Evolutionary conservation across 139 green algal species (phyloP), one percentile per base, ranked within the genome.

Genomic region (Closterium sp.): DNA sequence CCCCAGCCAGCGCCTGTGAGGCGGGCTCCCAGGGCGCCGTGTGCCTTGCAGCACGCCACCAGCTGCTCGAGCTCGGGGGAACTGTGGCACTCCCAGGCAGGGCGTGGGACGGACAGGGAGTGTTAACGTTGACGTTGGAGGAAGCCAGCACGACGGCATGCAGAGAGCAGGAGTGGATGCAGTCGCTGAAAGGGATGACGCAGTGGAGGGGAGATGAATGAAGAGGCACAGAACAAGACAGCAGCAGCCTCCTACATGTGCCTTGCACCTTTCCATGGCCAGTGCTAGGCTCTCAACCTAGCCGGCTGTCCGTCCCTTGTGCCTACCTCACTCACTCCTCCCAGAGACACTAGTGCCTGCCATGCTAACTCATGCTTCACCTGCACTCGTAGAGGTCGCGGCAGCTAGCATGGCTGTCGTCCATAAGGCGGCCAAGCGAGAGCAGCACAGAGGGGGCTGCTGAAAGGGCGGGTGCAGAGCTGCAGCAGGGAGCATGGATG

Each of bases 1-100:
- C 98, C 98, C 98, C 98, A 99, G 19, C 98, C 98, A 4, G 98
- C 98, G 79, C 97, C 97, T 17, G 98, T 99, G 21, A 99, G 96
- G 9, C 98, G 95, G 9, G 96, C 93, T 10, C 97, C 97, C 27
- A 98, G 90, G 3, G 98, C 97, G 10, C 98, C 98, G 2, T 94
- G 92, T 0, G 42, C 91, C 84, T 95, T 96, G 89, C 95, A 95
- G 10, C 95, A 85, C 13, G 84, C 93, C 88, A 98, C 96, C 88
- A 99, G 94, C 89, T 95, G 88, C 70, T 99, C 97, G 86, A 99
- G 96, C 95, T 99, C 97, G 0, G 94, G 89, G 90, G 97, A 98
- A 27, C 91, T 93, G 91, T 21, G 31, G 11, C 86, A 27, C 30
- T 45, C 29, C 21, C 29, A 31, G 19, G 30, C 0, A 29, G 86